phyloP scores from a whole-genome alignment of 495 filamentous ascomycete species.

The Penicillium cataractarum region DNA sequence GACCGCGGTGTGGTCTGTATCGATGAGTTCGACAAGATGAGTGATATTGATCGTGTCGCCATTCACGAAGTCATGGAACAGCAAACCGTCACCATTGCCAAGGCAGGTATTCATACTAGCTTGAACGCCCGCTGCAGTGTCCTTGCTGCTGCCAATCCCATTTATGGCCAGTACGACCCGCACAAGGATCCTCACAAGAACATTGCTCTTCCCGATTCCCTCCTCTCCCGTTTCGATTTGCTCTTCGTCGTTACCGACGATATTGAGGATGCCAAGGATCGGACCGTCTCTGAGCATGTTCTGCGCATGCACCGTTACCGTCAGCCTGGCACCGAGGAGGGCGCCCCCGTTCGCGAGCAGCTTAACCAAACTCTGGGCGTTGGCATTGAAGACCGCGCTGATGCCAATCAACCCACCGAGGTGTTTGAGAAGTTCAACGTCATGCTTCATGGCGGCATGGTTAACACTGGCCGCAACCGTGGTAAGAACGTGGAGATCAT shows the following conservation, averaged over 20 bases:
- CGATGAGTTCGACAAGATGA: conserved; percentile 99
- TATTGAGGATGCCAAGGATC: conserved; percentile 89
- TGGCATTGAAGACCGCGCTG: conserved; percentile 77
- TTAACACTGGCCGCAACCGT: conserved; percentile 67
- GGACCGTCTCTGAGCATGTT: conserved; percentile 94
- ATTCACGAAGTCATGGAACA: conserved; percentile 99
- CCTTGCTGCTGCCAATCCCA: conserved; percentile 94
- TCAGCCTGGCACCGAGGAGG: conserved; percentile 91
- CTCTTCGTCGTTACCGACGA: conserved; percentile 98
- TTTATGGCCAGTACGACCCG: conserved; percentile 97
- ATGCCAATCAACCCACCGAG: conserved; percentile 74
- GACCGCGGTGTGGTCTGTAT: conserved; percentile 98
- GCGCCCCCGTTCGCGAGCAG: conserved; percentile 91
- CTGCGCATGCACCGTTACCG: conserved; percentile 97
- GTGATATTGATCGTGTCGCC: conserved; percentile 93
- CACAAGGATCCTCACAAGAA: conserved; percentile 99
- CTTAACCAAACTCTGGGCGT: conserved; percentile 84
- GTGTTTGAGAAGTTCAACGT: conserved; percentile 96
- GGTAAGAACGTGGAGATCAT: conserved; percentile 86
- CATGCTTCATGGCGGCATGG: conserved; percentile 94
- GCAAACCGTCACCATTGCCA: conserved; percentile 98
- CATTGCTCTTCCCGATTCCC: conserved; percentile 95
- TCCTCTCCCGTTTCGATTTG: conserved; percentile 98
- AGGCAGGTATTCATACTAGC: conserved; percentile 97
- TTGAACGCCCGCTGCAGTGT: conserved; percentile 97